Base-by-base conservation (phyloP, 2,329 filamentous ascomycete species). In the Colletotrichum abscissum region DNA sequence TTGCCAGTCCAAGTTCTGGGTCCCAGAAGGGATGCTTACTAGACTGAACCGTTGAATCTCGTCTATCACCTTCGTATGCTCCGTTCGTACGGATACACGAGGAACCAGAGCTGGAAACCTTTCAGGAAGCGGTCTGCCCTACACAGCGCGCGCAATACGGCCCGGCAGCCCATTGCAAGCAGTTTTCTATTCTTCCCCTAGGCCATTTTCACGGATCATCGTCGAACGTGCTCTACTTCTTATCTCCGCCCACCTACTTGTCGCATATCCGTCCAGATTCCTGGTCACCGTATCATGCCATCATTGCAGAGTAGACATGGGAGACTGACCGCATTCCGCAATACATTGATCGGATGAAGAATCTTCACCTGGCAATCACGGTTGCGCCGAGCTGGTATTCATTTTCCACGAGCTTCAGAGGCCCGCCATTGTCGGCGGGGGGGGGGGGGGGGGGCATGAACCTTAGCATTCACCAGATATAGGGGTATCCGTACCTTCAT, bases 401-500 rank as follows among this genome's bases (percentile, higher is more conserved):
- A 26, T 68, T n/a, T 63, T 9, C 30, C 28, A 33, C 19, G 49
- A 14, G 9, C 28, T 42, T 6, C 49, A 49, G 56, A 35, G 55
- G 26, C 42, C 57, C 24, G 14, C 12, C 35, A 22, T 35, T 19
- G n/a, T 49, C 58, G 7, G 33, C 11, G 28, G 28, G 22, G 42
- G 66, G 22, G 63, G n/a, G n/a, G n/a, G 56, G 19, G 60, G 60
- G 30, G 30, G 30, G 30, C 9, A 33, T 33, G 30, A 33, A 71
- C 46, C 55, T 66, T 66, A 65, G 38, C 56, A 57, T 46, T 57
- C 67, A 58, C 24, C 55, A 60, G 14, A 71, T 62, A 62, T 71
- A 71, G 67, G 67, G 67, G 60, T 38, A 54, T 49, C 42, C 42
- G 42, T 49, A 49, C 35, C 59, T 60, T 71, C 55, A 66, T 66